Evolutionary conservation across 371 early-diverging fungal species (phyloP), one percentile per base, ranked within the genome.

Genomic region (Mucor irregularis): DNA sequence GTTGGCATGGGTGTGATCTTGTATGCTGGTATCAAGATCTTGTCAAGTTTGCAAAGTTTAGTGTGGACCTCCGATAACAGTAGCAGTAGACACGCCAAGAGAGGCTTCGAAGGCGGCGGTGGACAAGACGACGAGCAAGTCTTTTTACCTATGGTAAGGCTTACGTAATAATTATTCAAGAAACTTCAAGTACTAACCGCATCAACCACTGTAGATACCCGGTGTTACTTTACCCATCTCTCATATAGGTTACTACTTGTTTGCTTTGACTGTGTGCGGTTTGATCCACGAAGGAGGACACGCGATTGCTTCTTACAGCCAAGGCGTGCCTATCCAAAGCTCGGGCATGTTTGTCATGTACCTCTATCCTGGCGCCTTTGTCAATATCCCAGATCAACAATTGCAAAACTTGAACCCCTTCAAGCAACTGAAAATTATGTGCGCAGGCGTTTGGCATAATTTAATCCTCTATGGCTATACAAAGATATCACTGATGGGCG

Each of bases 381-480:
- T 93, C 47, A 87, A 89, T 63, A 69, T 93, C 39, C 71, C 83
- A 5, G 67, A 82, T 29, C 73, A 77, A 19, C 64, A 71, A 21
- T 50, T 90, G 47, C 60, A 67, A 16, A 49, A 72, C 16, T 60
- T 84, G 31, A 59, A 74, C 0, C 73, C 88, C 0, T 56, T 78
- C 0, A 56, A 71, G 16, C 86, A 84, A 43, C 74, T 93, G 28
- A 74, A 83, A 17, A 84, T 93, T 30, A 75, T 88, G 7, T 91
- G 91, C 56, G 93, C 91, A 0, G 93, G 93, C 17, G 92, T 93
- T 2, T 91, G 90, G 91, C 90, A 93, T 61, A 93, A 93, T 54
- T 65, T 76, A 0, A 65, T 88, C 0, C 49, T 88, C 5, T 90
- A 82, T 39, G 5, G 78, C 2, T 48, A 68, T 6, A 71, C 76